Conservation (phyloP, 441 rosid species). For the Dalechampia spathulata region DNA sequence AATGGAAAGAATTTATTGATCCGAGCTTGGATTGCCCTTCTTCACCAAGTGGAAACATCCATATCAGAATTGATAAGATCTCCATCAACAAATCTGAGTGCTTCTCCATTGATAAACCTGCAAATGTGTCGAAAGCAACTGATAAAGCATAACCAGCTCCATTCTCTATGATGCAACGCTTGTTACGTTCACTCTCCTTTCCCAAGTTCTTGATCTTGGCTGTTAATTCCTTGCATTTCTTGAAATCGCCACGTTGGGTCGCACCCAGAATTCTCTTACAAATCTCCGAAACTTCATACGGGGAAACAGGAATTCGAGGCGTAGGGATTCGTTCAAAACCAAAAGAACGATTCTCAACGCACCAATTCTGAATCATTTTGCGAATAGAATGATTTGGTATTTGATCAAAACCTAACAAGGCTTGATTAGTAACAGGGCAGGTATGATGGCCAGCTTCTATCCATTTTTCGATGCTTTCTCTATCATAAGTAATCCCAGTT, state of each 20-base stretch:
- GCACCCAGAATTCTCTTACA: constrained; percentile 10
- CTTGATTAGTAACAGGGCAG: constrained; percentile 25
- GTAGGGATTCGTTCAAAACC: constrained; percentile 30
- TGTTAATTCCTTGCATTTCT: constrained; percentile 16
- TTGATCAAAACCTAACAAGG: constrained; percentile 11
- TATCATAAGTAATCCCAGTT: constrained; percentile 32
- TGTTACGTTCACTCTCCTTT: constrained; percentile 27
- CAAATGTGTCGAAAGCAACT: constrained; percentile 19
- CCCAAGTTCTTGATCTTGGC: constrained; percentile 25
- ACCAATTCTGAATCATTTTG: constrained; percentile 29
- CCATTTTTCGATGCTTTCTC: constrained; percentile 33
- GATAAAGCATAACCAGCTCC: constrained; percentile 13
- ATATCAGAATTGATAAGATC: constrained; percentile 13
- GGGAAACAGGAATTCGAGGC: constrained; percentile 25
- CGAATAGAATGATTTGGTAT: constrained; percentile 28
- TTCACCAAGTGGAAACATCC: constrained; percentile 18
- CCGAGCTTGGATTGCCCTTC: constrained; percentile 18
- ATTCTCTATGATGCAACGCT: constrained; percentile 15
- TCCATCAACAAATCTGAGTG: constrained; percentile 13
- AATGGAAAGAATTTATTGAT: constrained; percentile 10
- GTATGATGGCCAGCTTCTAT: constrained; percentile 20
- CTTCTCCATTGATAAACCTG: constrained; percentile 12
- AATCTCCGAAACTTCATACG: constrained; percentile 15
- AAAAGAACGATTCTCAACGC: constrained; percentile 20
- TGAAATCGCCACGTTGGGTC: constrained; percentile 13